Conservation (phyloP, 1,284 basidiomycete species). For the Ustilago shanxiensis region DNA sequence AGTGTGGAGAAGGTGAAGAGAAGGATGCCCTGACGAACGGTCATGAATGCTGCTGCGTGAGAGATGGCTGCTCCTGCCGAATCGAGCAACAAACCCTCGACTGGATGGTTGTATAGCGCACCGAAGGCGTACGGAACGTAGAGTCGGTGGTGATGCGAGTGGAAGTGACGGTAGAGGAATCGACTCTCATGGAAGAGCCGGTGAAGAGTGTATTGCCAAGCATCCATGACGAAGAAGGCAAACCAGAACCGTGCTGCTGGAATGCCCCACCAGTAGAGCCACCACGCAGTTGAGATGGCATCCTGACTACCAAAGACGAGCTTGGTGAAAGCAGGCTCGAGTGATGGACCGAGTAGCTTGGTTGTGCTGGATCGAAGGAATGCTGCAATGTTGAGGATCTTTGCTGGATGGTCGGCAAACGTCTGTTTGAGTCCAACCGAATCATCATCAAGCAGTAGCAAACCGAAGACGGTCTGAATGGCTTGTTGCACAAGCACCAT, state of each 20-base stretch:
- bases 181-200: conserved; percentile 91
- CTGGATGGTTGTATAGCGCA: conserved; percentile 95
- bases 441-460: conserved; percentile 78
- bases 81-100: conserved; percentile 92
- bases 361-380: conserved; percentile 23
- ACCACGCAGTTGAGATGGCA: conserved; percentile 73
- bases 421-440: conserved; percentile 45
- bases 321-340: conserved; percentile 21
- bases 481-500: conserved; percentile 87
- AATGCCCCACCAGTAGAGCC: conserved; percentile 93
- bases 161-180: conserved; percentile 90
- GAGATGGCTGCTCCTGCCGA: conserved; percentile 84
- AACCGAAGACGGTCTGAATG: conserved; percentile 84
- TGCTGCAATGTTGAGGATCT: conserved; percentile 36
- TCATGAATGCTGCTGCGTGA: conserved; percentile 79
- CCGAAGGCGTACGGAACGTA: conserved; percentile 98
- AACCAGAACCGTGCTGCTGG: conserved; percentile 81
- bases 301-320: conserved; percentile 44
- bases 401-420: conserved; percentile 73
- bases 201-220: conserved; percentile 98
- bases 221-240: conserved; percentile 93
- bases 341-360: conserved; percentile 20
- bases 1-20: conserved; percentile 86
- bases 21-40: conserved; percentile 80
- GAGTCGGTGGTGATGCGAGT: conserved; percentile 94